Conservation (phyloP, 495 filamentous ascomycete species). For the Tetracladium setigerum region DNA sequence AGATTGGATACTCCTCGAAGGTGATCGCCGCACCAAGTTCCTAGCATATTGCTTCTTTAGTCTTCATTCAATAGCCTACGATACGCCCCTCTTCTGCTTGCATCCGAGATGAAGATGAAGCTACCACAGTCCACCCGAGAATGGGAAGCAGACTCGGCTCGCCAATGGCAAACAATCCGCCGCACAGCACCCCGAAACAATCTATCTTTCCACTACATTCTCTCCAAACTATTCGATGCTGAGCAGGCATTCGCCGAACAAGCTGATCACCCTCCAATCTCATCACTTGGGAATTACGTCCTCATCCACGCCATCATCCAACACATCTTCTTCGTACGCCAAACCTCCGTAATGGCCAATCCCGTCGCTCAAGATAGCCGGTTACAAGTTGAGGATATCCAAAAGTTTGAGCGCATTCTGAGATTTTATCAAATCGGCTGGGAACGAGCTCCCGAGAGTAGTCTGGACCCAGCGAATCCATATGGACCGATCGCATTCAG, state of each 20-base stretch:
- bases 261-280: constrained; percentile 41
- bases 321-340: constrained; percentile 59
- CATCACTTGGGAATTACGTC: constrained; percentile 58
- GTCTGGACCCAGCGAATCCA: constrained; percentile 41
- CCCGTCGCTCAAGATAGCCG: constrained; percentile 38
- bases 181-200: constrained; percentile 34
- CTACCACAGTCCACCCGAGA: constrained; percentile 47
- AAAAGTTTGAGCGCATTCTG: constrained; percentile 50
- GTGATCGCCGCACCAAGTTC: constrained; percentile 46
- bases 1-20: constrained; percentile 49
- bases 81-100: constrained; percentile 51
- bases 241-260: constrained; percentile 30
- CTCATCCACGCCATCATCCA: constrained; percentile 64
- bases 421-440: constrained; percentile 57
- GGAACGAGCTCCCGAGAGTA: constrained; percentile 46
- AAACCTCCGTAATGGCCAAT: constrained; percentile 40
- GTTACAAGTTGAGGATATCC: constrained; percentile 45
- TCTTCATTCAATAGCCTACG: constrained; percentile 49
- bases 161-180: constrained; percentile 42
- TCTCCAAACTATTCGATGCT: constrained; percentile 32
- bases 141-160: constrained; percentile 43
- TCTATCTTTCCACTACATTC: constrained; percentile 42
- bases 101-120: constrained; percentile 52
- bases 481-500: constrained; percentile 59
- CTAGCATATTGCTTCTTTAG: constrained; percentile 53